phyloP scores from a whole-genome alignment of 2,329 filamentous ascomycete species.

The Talaromyces sp. region DNA sequence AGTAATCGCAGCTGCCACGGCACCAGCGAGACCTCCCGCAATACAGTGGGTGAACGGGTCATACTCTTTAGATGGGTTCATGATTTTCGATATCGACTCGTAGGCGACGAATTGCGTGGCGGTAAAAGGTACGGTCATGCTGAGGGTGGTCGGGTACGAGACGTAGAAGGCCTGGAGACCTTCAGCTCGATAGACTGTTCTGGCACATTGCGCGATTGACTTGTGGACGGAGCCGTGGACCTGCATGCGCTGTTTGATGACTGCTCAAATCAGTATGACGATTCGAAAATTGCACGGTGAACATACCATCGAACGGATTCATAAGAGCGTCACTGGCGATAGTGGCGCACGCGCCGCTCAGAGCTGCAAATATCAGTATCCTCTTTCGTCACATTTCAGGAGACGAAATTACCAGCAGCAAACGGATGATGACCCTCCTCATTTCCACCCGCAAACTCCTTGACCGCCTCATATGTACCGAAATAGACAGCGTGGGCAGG shows the following conservation, averaged over 20 bases:
- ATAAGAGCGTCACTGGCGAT: conserved; percentile 97
- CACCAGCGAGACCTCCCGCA: conserved; percentile 87
- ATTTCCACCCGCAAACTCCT: conserved; percentile 93
- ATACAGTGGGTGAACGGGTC: conserved; percentile 92
- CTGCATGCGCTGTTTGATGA: conserved; percentile 99
- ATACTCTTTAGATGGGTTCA: conserved; percentile 78
- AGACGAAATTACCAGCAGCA: conserved; percentile 69
- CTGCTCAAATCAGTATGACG: conserved; percentile 47
- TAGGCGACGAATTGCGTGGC: conserved; percentile 97
- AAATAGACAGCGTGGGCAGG: conserved; percentile 98
- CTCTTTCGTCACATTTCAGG: conserved; percentile 30
- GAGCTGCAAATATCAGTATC: conserved; percentile 56
- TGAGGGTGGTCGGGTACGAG: conserved; percentile 95
- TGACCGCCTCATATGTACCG: conserved; percentile 95
- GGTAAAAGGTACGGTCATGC: conserved; percentile 98
- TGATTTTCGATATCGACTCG: conserved; percentile 89
- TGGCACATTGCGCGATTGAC: conserved; percentile 82
- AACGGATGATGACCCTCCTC: conserved; percentile 86
- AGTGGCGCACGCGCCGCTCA: conserved; percentile 89
- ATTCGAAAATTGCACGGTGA: background rate
- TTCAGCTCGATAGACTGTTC: conserved; percentile 81
- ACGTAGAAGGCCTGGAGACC: conserved; percentile 93
- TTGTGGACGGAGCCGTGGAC: conserved; percentile 93
- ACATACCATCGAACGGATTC: conserved; percentile 95
- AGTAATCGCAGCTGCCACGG: conserved; percentile 87